These are phyloP conservation scores for Xylaria sp. DNA, from an alignment of 495 filamentous ascomycete genomes.

Conservation along the genomic window DNA sequence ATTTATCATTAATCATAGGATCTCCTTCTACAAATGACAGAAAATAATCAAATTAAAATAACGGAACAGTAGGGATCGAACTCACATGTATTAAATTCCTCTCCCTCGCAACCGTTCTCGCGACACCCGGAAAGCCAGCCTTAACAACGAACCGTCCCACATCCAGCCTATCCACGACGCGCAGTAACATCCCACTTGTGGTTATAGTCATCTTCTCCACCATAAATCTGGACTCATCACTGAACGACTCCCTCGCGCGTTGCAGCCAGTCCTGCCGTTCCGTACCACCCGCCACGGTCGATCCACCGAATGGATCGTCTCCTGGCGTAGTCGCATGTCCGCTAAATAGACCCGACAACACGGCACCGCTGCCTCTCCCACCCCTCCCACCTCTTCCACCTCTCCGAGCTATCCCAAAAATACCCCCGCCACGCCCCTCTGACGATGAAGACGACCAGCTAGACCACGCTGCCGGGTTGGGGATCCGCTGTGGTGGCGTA, in stretches of 20 bases:
- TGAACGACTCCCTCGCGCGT: background rate
- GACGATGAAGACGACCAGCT: background rate
- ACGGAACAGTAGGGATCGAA: background rate
- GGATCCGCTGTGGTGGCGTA: background rate
- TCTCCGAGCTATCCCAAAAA: background rate
- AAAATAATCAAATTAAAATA: background rate
- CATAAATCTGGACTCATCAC: background rate
- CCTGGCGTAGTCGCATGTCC: background rate
- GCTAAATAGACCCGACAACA: background rate
- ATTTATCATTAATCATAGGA: background rate
- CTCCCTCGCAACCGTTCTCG: background rate
- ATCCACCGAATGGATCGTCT: conserved; percentile 4
- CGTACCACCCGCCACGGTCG: background rate
- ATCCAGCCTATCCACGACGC: background rate
- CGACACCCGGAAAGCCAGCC: background rate
- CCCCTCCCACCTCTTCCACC: background rate
- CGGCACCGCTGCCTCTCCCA: background rate
- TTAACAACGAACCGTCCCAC: conserved; percentile 1
- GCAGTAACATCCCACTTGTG: background rate
- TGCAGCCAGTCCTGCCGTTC: background rate
- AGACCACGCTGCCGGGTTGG: background rate
- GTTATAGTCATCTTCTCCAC: background rate
- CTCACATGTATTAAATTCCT: conserved; percentile 9
- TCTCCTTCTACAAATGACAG: background rate
- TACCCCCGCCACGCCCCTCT: background rate